Conservation (phyloP, 1,284 basidiomycete species). For the Sanghuangporus weigelae region DNA sequence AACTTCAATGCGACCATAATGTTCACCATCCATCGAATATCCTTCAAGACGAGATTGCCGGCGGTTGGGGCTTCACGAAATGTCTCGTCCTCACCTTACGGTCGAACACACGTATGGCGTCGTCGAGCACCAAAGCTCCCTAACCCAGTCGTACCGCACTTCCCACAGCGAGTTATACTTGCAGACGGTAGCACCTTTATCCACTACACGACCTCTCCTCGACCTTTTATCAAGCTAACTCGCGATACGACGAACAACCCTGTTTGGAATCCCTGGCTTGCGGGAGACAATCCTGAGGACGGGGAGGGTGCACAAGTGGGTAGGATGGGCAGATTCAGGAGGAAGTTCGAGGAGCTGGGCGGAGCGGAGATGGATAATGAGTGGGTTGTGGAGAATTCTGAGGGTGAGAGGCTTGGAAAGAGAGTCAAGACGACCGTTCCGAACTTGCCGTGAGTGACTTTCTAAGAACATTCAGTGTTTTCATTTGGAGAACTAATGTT, state of each 20-base stretch:
- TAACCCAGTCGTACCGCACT: constrained; percentile 77
- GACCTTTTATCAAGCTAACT: constrained; percentile 66
- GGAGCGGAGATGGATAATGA: constrained; percentile 37
- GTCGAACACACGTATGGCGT: constrained; percentile 72
- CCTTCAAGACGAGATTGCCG: background rate
- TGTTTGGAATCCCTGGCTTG: constrained; percentile 48
- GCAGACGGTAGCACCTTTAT: constrained; percentile 85
- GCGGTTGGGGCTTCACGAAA: constrained; percentile 26
- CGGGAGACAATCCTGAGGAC: constrained; percentile 43
- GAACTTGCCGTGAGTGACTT: background rate
- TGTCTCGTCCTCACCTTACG: constrained; percentile 67
- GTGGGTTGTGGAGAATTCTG: constrained; percentile 40
- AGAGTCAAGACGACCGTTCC: background rate
- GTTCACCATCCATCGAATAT: background rate
- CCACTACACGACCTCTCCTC: constrained; percentile 82
- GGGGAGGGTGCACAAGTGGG: constrained; percentile 68
- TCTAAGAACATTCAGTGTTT: background rate
- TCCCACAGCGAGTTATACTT: constrained; percentile 76
- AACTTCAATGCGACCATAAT: background rate
- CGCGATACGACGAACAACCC: constrained; percentile 85
- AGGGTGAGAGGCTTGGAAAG: constrained; percentile 23
- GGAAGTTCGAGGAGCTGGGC: constrained; percentile 62
- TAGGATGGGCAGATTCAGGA: constrained; percentile 74
- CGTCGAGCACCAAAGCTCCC: constrained; percentile 61
- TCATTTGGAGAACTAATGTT: background rate